phyloP scores from a whole-genome alignment of 2,329 filamentous ascomycete genomes.

The Lecanoromycetidae sp. region DNA sequence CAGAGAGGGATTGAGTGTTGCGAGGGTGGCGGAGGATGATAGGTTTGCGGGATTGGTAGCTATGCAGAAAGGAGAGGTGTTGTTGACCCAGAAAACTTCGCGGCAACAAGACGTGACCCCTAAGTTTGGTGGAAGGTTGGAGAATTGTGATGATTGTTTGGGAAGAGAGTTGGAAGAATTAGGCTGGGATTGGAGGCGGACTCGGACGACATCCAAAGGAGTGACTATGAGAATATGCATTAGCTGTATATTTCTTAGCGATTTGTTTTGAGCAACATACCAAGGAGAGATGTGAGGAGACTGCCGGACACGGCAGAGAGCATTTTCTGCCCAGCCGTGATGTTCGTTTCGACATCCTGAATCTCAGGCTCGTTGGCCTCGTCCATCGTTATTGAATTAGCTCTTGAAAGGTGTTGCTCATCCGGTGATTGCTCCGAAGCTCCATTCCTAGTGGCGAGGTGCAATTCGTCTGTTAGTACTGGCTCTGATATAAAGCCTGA shows the following conservation, averaged over 20 bases:
- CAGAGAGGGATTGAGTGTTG: slow-evolving; percentile 11
- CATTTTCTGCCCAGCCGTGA: slow-evolving; percentile 85
- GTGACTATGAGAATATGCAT: slow-evolving; percentile 50
- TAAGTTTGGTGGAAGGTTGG: slow-evolving; percentile 66
- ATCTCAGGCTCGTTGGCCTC: slow-evolving; percentile 23
- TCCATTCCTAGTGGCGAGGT: slow-evolving; percentile 20
- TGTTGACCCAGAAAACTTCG: slow-evolving; percentile 92
- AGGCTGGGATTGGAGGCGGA: slow-evolving; percentile 80
- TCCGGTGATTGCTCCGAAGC: slow-evolving; percentile 24
- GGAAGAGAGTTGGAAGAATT: slow-evolving; percentile 33
- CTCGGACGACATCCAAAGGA: slow-evolving; percentile 89
- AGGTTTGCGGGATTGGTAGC: slow-evolving; percentile 41
- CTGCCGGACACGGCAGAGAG: slow-evolving; percentile 84
- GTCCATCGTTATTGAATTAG: slow-evolving; percentile 4
- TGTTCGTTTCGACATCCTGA: slow-evolving; percentile 41
- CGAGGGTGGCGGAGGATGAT: slow-evolving; percentile 25
- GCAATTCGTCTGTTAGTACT: slow-evolving; percentile 8
- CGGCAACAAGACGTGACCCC: slow-evolving; percentile 91
- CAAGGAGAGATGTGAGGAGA: slow-evolving; percentile 74
- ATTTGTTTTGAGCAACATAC: slow-evolving; percentile 40
- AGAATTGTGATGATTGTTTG: slow-evolving; percentile 38
- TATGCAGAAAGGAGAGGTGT: slow-evolving; percentile 68
- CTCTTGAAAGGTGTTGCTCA: slow-evolving; percentile 23
- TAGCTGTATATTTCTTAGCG: neutral
- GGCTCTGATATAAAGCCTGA: slow-evolving; percentile 14